Percentiles rank a stretch among this genome's conserved stretches.
phyloP scores from a whole-genome alignment of 192 early-diverging fungal genomes.

The Gigaspora rosea region DNA sequence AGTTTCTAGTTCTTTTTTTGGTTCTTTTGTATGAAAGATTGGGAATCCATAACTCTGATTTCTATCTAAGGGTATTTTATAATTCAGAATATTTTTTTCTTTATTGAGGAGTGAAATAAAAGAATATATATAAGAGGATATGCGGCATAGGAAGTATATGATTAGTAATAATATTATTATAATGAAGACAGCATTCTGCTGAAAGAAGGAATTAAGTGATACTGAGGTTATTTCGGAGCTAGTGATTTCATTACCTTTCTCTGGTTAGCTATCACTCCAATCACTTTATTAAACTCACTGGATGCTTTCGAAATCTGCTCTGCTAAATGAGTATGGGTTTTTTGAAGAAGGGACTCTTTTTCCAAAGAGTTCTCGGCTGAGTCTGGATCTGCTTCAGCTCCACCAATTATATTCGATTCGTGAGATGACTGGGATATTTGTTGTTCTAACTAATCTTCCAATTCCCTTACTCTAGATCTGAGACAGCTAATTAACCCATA shows the following conservation, averaged over 20 bases:
- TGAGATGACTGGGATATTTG: no score
- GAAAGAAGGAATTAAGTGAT: no score
- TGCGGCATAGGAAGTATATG: not conserved
- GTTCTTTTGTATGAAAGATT: no score
- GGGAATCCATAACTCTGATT: no score
- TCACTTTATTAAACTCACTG: not conserved
- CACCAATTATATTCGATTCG: no score
- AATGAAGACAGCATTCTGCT: no score
- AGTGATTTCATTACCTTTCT: not conserved
- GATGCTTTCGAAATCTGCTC: not conserved
- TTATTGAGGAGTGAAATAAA: not conserved
- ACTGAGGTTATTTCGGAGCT: not conserved
- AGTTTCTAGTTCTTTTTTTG: conserved; percentile 1
- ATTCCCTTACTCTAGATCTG: no score
- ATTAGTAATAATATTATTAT: no score
- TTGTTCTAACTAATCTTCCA: no score
- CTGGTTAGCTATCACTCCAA: not conserved
- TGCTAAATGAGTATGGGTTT: not conserved
- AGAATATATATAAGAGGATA: not conserved
- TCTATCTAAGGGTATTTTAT: no score
- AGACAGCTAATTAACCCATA: no score
- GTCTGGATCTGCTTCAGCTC: no score
- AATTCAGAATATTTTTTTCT: not conserved
- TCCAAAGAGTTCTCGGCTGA: not conserved
- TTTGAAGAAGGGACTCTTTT: not conserved